A percentile compares a stretch with the other conserved stretches of the same genome.
Evolutionary conservation across 495 filamentous ascomycete genomes (phyloP).

Genomic region (Aspergillus saccharolyticus): DNA sequence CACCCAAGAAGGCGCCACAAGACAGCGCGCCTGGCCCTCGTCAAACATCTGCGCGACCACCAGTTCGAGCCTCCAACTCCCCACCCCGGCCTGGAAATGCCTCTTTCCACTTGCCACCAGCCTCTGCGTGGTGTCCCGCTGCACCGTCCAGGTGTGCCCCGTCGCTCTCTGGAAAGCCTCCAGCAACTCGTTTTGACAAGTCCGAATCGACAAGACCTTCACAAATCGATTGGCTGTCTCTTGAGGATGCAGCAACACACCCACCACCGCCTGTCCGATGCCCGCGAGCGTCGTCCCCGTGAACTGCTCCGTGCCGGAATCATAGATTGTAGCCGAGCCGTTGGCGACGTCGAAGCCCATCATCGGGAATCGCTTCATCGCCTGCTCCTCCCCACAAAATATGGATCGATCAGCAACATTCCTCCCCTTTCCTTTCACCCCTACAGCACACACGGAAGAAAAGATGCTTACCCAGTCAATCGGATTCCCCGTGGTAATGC

Average conservation of each 20-base stretch:
- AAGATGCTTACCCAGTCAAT: conserved; percentile 10
- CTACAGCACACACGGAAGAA: not conserved
- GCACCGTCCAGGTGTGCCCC: not conserved
- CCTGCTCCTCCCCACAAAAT: not conserved
- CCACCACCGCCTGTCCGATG: conserved; percentile 28
- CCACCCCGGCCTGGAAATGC: conserved; percentile 3
- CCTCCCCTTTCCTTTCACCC: too few relatives aligned
- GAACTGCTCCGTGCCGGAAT: conserved; percentile 24
- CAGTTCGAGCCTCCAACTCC: conserved; percentile 8
- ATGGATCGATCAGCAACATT: not conserved
- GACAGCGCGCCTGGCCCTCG: conserved; percentile 8
- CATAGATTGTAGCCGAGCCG: conserved; percentile 12
- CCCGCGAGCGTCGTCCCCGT: conserved; percentile 22
- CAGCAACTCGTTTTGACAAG: conserved; percentile 27
- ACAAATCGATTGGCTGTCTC: conserved; percentile 30
- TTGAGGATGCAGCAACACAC: conserved; percentile 22
- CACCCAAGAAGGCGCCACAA: conserved; percentile 6
- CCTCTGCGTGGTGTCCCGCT: conserved; percentile 3
- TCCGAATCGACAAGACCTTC: conserved; percentile 19
- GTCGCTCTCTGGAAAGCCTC: conserved; percentile 8
- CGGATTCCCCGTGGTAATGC: conserved; percentile 11
- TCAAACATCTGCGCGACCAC: conserved; percentile 11
- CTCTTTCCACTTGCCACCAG: not conserved
- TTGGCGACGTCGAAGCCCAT: conserved; percentile 7
- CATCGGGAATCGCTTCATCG: conserved; percentile 7